A percentile compares a stretch with the other conserved stretches of the same genome.
Conservation (phyloP, 208 protist species). For the Leishmania lainsoni region DNA sequence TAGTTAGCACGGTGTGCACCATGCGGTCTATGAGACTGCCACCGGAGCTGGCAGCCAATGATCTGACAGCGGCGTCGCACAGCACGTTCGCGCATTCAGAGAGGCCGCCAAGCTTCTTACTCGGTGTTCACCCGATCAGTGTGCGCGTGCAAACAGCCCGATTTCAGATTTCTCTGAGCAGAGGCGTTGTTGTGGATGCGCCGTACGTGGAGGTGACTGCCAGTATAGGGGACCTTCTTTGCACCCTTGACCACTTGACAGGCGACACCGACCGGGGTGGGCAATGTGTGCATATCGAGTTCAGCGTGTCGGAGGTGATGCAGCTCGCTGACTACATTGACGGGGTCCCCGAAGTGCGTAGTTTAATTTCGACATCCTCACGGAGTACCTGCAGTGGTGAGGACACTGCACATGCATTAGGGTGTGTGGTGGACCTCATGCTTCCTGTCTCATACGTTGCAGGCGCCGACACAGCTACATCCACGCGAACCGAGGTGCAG, state of each 20-base stretch:
- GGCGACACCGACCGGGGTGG: not conserved
- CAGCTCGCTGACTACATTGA: constrained; percentile 26
- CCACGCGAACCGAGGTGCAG: not conserved
- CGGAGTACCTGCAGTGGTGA: constrained; percentile 3
- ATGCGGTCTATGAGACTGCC: not conserved
- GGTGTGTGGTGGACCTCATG: constrained; percentile 9
- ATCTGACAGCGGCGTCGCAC: not conserved
- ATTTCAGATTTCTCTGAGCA: constrained; percentile 16
- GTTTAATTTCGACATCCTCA: constrained; percentile 16
- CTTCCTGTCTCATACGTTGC: not conserved
- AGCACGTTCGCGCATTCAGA: not conserved
- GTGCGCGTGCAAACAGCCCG: constrained; percentile 12
- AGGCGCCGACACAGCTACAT: not conserved
- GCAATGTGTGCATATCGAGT: not conserved
- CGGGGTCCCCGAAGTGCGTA: constrained; percentile 19
- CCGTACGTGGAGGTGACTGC: constrained; percentile 30
- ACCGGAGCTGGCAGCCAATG: not conserved
- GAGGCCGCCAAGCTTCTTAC: not conserved
- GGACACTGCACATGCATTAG: not conserved
- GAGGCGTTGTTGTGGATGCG: constrained; percentile 1
- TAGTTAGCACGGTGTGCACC: not conserved
- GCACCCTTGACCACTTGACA: not conserved
- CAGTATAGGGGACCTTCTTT: constrained; percentile 2
- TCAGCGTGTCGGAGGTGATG: constrained; percentile 14
- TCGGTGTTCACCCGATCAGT: not conserved